Base-by-base conservation (phyloP, 129 eudicot genomes). In the Lonicera japonica region DNA sequence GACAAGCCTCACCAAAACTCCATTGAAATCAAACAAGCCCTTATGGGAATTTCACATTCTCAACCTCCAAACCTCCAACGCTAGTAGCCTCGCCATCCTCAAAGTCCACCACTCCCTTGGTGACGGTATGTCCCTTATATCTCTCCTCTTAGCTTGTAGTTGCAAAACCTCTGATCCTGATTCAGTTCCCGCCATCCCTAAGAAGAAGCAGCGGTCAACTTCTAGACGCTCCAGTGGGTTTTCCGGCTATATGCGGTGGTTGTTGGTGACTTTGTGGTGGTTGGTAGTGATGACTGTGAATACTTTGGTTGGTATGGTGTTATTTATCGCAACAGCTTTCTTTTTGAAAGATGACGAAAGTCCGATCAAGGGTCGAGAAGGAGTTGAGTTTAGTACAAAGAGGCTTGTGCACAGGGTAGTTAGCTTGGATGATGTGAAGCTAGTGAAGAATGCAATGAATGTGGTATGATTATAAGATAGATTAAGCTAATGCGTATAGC, bases 31-130 rank as follows among this genome's bases (percentile, higher is more conserved):
- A 45, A 67, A 72, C 8, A 68, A 65, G 50, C 91, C 91, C 36
- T 51, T 84, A 41, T 84, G 91, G 84, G 91, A 84, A n/a, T 63
- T 84, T 25, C 86, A 84, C 64, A 70, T 84, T 56, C 80, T 84
- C 23, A 70, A 80, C 50, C 34, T 84, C 20, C 71, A 68, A 21
- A 67, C 83, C 56, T 70, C 91, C 0, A 56, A 65, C 21, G 76
- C 69, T 4, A 75, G 67, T 48, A 68, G 71, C 56, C n/a, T 68
- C 11, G 76, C 66, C 43, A 51, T 84, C 4, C 70, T 79, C n/a
- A 71, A 77, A 7, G 61, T 80, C 70, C 86, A 84, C 67, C 86
- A 84, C 48, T 84, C 86, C n/a, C 73, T 84, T 3, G 90, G 86
- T 5, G 90, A 84, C 48, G 86, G 80, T 54, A 73, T 73, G 3